Conservation (phyloP, 345 rosid genomes). For the Erodium maritimum region DNA sequence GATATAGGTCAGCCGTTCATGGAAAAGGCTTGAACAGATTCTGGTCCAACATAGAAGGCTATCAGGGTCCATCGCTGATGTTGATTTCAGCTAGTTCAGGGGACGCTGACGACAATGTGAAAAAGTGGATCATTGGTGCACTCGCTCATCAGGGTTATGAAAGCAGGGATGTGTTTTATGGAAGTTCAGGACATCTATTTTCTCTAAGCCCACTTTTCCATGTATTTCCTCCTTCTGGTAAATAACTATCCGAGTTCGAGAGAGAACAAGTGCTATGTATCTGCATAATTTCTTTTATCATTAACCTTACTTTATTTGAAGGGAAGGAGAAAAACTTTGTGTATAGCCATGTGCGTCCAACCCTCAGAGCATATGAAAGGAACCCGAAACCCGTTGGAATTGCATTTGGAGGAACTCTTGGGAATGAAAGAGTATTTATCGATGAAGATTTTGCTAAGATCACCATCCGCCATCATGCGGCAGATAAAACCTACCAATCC, state of each 20-base stretch:
- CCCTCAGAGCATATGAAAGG: slow-evolving; percentile 49
- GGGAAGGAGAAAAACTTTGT: slow-evolving; percentile 92
- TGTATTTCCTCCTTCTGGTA: slow-evolving; percentile 59
- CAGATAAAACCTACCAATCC: slow-evolving; percentile 66
- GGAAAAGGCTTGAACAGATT: slow-evolving; percentile 88
- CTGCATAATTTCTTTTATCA: not conserved
- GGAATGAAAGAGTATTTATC: slow-evolving; percentile 73
- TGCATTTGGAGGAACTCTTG: slow-evolving; percentile 72
- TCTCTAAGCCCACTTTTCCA: slow-evolving; percentile 64
- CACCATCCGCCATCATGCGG: slow-evolving; percentile 76
- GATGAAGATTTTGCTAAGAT: slow-evolving; percentile 68
- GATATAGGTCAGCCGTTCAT: slow-evolving; percentile 57
- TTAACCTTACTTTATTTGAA: slow-evolving; percentile 9
- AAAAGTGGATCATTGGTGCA: slow-evolving; percentile 64
- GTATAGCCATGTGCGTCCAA: slow-evolving; percentile 74
- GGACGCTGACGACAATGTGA: slow-evolving; percentile 27
- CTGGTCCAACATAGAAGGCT: slow-evolving; percentile 80
- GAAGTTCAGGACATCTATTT: slow-evolving; percentile 57
- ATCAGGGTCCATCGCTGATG: slow-evolving; percentile 61
- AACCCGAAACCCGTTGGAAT: slow-evolving; percentile 84
- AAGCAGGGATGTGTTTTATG: slow-evolving; percentile 63
- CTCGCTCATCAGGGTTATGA: slow-evolving; percentile 73
- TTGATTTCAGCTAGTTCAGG: slow-evolving; percentile 47
- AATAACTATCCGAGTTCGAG: slow-evolving; percentile 3
- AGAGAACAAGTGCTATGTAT: not conserved